Percentiles rank a stretch among this genome's conserved stretches.
These are phyloP conservation scores for Boletus sensibilis DNA, from an alignment of 768 basidiomycete species.

Conservation along the genomic window DNA sequence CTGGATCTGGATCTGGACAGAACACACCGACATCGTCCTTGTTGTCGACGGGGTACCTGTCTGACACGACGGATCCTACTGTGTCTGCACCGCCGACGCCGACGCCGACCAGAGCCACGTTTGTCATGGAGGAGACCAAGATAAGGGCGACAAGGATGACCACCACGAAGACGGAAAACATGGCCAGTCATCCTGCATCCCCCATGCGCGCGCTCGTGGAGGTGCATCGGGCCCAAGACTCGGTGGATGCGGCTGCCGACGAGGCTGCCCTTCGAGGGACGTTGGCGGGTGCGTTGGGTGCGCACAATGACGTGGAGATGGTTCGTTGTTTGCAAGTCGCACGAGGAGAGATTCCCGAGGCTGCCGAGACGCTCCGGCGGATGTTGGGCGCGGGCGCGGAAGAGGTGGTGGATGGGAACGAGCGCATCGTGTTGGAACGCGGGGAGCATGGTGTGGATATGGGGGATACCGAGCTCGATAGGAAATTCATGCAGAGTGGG, in stretches of 20 bases:
- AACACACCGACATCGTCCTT: not conserved
- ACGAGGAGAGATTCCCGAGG: constrained; percentile 24
- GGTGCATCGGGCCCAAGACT: constrained; percentile 24
- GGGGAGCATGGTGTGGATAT: not conserved
- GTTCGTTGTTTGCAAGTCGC: constrained; percentile 24
- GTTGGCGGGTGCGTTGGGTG: constrained; percentile 14
- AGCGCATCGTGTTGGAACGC: not conserved
- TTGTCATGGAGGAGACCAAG: constrained; percentile 6
- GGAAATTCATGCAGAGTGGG: constrained; percentile 68
- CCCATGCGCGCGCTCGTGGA: constrained; percentile 16
- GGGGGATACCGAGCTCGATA: constrained; percentile 35
- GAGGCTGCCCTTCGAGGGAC: constrained; percentile 23
- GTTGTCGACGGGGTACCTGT: not conserved
- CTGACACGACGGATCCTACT: not conserved
- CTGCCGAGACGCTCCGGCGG: constrained; percentile 23
- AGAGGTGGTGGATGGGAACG: not conserved
- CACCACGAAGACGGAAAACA: not conserved
- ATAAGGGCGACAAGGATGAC: not conserved
- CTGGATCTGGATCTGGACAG: not conserved
- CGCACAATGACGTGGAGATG: constrained; percentile 20
- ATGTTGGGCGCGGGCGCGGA: constrained; percentile 1
- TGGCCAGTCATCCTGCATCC: not conserved
- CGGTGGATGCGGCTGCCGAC: constrained; percentile 22
- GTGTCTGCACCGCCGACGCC: constrained; percentile 4
- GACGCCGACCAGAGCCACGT: constrained; percentile 10